Evolutionary conservation across 1,284 basidiomycete species (phyloP).

Genomic region (Erythrobasidium hasegawianum): DNA sequence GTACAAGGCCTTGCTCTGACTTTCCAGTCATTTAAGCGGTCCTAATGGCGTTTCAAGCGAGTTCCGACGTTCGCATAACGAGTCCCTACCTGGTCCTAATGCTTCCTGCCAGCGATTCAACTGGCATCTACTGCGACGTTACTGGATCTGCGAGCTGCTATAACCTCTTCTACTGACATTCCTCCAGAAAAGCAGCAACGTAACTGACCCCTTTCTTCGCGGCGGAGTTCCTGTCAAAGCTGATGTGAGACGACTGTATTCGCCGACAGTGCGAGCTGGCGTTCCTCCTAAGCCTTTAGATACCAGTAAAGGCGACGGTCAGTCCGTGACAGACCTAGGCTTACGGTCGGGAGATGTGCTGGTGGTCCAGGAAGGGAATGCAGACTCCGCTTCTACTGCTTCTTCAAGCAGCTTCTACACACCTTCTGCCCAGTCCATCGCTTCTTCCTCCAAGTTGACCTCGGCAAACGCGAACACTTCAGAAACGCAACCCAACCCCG

Average conservation of each 20-base stretch:
- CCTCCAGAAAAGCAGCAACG: slow-evolving; percentile 28
- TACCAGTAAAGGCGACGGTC: slow-evolving; percentile 59
- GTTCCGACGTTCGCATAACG: not conserved
- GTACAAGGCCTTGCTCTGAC: not conserved
- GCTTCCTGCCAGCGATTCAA: slow-evolving; percentile 14
- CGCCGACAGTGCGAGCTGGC: slow-evolving; percentile 82
- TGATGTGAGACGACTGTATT: too few relatives aligned
- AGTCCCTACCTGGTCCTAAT: not conserved
- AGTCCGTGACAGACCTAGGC: slow-evolving; percentile 69
- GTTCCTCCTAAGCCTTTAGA: slow-evolving; percentile 74
- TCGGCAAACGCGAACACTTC: not conserved
- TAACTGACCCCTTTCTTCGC: slow-evolving; percentile 7
- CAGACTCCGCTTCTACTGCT: slow-evolving; percentile 32
- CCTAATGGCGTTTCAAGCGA: slow-evolving; percentile 25
- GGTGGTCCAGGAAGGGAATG: slow-evolving; percentile 55
- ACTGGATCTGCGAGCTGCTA: slow-evolving; percentile 31
- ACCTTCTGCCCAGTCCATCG: not conserved
- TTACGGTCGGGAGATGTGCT: slow-evolving; percentile 74
- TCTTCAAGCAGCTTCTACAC: slow-evolving; percentile 35
- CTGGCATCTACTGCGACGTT: slow-evolving; percentile 21
- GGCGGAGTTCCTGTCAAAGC: slow-evolving; percentile 1
- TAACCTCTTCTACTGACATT: slow-evolving; percentile 26
- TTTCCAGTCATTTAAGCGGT: slow-evolving; percentile 7
- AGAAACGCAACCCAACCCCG: not conserved
- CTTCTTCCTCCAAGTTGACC: not conserved